These are phyloP conservation scores for Ogataea ramenticola DNA, from an alignment of 805 yeast genomes.

Conservation along the genomic window DNA sequence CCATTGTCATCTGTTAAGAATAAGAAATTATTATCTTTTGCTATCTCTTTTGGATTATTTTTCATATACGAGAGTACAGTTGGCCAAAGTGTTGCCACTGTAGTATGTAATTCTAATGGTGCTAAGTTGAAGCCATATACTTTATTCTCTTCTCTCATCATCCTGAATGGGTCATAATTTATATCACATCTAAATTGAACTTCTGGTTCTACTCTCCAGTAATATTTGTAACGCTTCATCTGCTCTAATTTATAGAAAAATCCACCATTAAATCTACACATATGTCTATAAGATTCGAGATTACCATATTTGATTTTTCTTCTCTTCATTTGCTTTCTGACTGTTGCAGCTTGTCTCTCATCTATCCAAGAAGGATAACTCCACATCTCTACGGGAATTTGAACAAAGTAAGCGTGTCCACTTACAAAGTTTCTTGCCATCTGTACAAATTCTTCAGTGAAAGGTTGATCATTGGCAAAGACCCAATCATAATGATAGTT, in stretches of 20 bases:
- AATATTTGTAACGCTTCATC: constrained; percentile 72
- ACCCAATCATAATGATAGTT: constrained; percentile 91
- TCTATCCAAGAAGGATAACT: constrained; percentile 83
- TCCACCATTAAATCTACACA: constrained; percentile 91
- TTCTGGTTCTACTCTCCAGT: constrained; percentile 94
- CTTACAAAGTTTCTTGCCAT: constrained; percentile 61
- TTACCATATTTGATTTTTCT: constrained; percentile 55
- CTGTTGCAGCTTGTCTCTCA: constrained; percentile 50
- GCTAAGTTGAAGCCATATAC: constrained; percentile 74
- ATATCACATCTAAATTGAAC: constrained; percentile 76
- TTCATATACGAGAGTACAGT: constrained; percentile 54
- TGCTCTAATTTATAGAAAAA: constrained; percentile 77
- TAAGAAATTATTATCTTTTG: constrained; percentile 55
- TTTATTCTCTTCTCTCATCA: constrained; percentile 70
- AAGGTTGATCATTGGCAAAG: constrained; percentile 81
- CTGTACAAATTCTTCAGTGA: constrained; percentile 70
- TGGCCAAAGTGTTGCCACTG: constrained; percentile 73
- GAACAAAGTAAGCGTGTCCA: constrained; percentile 73
- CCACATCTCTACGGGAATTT: constrained; percentile 83
- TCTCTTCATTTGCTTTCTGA: constrained; percentile 44
- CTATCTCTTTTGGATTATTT: constrained; percentile 52
- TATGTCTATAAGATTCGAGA: constrained; percentile 72
- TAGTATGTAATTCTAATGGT: constrained; percentile 62
- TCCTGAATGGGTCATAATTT: constrained; percentile 73
- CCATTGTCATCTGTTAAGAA: constrained; percentile 70